Base-by-base conservation (phyloP, 768 basidiomycete species). In the Pleurotus giganteus region DNA sequence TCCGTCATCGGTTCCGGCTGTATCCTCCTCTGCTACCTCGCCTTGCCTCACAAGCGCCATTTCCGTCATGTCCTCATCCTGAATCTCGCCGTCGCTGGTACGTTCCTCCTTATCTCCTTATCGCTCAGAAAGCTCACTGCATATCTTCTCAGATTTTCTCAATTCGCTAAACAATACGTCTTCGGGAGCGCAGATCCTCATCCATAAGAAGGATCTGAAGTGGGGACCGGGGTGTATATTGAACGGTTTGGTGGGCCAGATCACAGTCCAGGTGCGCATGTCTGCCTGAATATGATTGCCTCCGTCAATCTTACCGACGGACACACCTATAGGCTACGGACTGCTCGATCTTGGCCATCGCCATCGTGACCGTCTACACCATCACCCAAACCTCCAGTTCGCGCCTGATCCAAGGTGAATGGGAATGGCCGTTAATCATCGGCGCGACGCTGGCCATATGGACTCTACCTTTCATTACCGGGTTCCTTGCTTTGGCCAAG, bases 31-130 rank as follows among this genome's bases (percentile, higher is more conserved):
- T 59, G 58, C 39, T 61, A 61, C 36, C 29, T 56, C n/a, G 31
- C 52, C 24, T 19, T 58, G 4, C 59, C 57, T 11, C 27, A 45
- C 13, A 32, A 45, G n/a, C 29, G 47, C 6, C 60, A 61, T 32
- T 61, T 61, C 34, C 47, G 60, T 6, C 60, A 61, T 47, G 36
- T 57, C 13, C 28, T 61, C 13, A 61, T 61, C 28, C 9, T 61
- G 7, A 61, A 61, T 32, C 47, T 61, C 7, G 58, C 52, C 1
- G 41, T 55, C 4, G 47, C 60, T 42, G 58, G 60, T 61, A 24
- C 29, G 53, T 47, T 7, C 9, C 4, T 15, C 7, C 19, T 11
- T 19, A 12, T 11, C 9, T 7, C 19, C 39, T 7, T 7, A 7
- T 41, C 19, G 9, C 9, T 17, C 19, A 17, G 31, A 6, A 11